Percentiles rank a stretch among this genome's conserved stretches.
phyloP scores from a whole-genome alignment of 2,329 filamentous ascomycete genomes.

The Fusarium sp. region DNA sequence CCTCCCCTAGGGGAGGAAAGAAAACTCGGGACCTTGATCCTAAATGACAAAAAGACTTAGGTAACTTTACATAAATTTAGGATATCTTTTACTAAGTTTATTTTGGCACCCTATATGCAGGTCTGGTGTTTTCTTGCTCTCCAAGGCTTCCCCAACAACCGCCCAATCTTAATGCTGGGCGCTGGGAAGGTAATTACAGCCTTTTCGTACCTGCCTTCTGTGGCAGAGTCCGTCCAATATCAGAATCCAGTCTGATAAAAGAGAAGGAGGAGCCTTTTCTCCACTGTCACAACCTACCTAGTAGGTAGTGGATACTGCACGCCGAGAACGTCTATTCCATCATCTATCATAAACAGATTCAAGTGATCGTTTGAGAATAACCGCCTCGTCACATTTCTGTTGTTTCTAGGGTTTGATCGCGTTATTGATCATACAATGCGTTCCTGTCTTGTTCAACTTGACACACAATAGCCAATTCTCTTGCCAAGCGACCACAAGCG shows the following conservation, averaged over 20 bases:
- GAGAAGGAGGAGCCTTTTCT: neutral
- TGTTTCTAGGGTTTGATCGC: neutral
- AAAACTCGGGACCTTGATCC: too few species aligned
- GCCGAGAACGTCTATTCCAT: neutral
- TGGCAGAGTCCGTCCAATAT: slow-evolving; percentile 4
- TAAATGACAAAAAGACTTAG: too few species aligned
- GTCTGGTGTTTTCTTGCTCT: too few species aligned
- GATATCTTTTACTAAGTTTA: too few species aligned
- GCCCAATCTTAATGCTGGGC: slow-evolving; percentile 1
- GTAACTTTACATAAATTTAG: too few species aligned
- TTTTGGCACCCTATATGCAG: too few species aligned
- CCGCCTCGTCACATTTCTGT: neutral
- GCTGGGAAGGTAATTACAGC: neutral
- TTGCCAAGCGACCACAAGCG: neutral
- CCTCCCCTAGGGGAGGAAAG: neutral
- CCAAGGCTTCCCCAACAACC: neutral
- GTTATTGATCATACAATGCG: neutral
- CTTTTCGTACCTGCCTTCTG: slow-evolving; percentile 28
- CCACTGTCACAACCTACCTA: neutral
- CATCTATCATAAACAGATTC: neutral
- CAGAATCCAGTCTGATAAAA: neutral
- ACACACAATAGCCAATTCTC: neutral
- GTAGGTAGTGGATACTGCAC: neutral
- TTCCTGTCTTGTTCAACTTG: neutral
- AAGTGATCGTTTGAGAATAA: neutral